A percentile compares a stretch with the other conserved stretches of the same genome.
Evolutionary conservation across 345 rosid species (phyloP).

Genomic region (Atalantia buxifolia): DNA sequence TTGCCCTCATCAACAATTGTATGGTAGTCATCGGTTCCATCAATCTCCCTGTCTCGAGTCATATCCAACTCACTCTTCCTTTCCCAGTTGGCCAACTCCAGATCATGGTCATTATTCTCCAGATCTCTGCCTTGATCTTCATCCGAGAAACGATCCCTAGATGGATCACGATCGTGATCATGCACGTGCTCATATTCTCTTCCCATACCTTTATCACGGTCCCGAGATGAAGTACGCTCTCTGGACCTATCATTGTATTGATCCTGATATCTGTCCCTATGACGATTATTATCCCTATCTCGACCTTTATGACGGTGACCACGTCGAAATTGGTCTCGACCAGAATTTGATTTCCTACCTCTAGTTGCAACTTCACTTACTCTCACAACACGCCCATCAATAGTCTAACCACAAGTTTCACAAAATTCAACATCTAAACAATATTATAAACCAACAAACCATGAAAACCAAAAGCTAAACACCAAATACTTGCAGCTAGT

Average conservation of each 20-base stretch:
- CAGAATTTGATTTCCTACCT: slow-evolving; percentile 55
- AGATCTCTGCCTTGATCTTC: slow-evolving; percentile 46
- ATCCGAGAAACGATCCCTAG: slow-evolving; percentile 40
- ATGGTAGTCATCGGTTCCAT: slow-evolving; percentile 28
- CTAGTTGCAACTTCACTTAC: slow-evolving; percentile 75
- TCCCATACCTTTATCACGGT: slow-evolving; percentile 36
- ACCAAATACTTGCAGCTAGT: not conserved
- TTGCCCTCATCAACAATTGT: slow-evolving; percentile 29
- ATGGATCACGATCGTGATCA: slow-evolving; percentile 44
- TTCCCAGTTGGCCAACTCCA: slow-evolving; percentile 16
- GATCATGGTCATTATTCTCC: slow-evolving; percentile 33
- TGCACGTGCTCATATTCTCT: slow-evolving; percentile 41
- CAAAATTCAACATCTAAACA: slow-evolving; percentile 17
- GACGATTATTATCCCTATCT: slow-evolving; percentile 45
- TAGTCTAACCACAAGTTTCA: slow-evolving; percentile 44
- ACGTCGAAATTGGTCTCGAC: slow-evolving; percentile 35
- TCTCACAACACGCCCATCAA: slow-evolving; percentile 72
- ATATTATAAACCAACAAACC: not conserved
- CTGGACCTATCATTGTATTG: slow-evolving; percentile 48
- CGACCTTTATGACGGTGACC: slow-evolving; percentile 41
- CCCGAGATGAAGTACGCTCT: slow-evolving; percentile 57
- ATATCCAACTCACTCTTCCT: slow-evolving; percentile 27
- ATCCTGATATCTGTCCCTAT: slow-evolving; percentile 37
- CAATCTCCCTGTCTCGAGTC: slow-evolving; percentile 38
- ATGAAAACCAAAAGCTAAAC: not conserved